Base-by-base conservation (phyloP, 345 rosid genomes). In the Ceriops tagal region DNA sequence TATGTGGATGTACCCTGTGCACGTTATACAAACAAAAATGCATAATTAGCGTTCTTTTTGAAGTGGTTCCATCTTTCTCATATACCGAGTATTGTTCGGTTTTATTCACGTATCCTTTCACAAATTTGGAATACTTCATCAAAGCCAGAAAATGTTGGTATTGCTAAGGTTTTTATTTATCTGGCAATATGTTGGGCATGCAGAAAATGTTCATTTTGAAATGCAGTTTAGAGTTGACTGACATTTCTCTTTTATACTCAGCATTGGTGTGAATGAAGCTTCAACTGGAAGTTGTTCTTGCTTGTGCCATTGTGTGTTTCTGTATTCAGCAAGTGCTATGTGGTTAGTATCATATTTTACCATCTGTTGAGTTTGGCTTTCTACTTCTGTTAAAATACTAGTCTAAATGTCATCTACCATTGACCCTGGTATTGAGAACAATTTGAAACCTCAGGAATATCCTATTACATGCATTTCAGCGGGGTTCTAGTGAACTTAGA, bases 211-310 rank as follows among this genome's bases (percentile, higher is more conserved):
- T 51, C 66, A 27, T n/a, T 69, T 74, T 37, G 69, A 43, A 49
- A 71, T 64, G 5, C 53, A 47, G 64, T 39, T n/a, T 61, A 22
- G 61, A 53, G 61, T 53, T 70, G 58, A 78, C 73, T n/a, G 57
- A 64, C 4, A 11, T 6, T 68, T 68, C 62, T 63, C n/a, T 73
- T 66, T 75, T 64, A 21, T 73, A 67, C 37, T 64, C 43, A 79
- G 77, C 70, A 74, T 64, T 61, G 73, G 72, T 67, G 72, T 73
- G 83, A 72, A 91, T 85, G 92, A 92, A 81, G 91, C 79, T 78
- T 61, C 79, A 71, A 71, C 76, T 78, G 65, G 71, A 73, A 78
- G 75, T 80, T 16, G 75, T 69, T 19, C 72, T 95, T 73, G 68
- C 71, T 58, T 77, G 73, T 78, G 71, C 86, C 53, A 26, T 81